These are phyloP conservation scores for Scopulariopsis brevicaulis DNA, from an alignment of 2,329 filamentous ascomycete genomes.

Conservation along the genomic window DNA sequence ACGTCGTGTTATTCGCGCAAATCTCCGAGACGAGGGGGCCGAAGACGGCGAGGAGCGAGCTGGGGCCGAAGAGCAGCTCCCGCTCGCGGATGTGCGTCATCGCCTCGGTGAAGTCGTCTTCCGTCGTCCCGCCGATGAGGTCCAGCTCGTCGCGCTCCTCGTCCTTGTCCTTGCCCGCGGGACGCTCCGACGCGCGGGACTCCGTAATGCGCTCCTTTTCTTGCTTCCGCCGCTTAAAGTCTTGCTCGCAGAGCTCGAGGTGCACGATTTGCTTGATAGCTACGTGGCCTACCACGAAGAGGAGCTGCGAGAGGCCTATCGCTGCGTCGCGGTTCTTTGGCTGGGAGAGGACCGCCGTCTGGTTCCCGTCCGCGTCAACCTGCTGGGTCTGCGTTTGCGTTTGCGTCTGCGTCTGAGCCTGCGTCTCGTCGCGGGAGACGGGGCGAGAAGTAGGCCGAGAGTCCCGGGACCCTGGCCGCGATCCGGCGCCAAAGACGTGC, in stretches of 20 bases:
- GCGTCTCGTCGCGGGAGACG: conserved; percentile 31
- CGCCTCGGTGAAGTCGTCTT: conserved; percentile 83
- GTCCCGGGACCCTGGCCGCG: conserved; percentile 12
- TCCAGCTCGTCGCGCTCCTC: conserved; percentile 83
- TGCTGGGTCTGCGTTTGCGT: conserved; percentile 19
- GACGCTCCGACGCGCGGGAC: conserved; percentile 26
- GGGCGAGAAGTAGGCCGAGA: conserved; percentile 40
- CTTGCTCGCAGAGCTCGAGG: conserved; percentile 89
- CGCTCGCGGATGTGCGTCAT: conserved; percentile 76
- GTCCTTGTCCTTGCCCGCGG: conserved; percentile 39
- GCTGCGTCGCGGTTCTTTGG: conserved; percentile 54
- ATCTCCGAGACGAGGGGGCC: conserved; percentile 88
- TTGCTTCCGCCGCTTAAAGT: conserved; percentile 94
- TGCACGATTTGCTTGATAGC: conserved; percentile 99
- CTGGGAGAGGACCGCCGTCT: conserved; percentile 12
- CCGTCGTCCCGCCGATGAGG: conserved; percentile 90
- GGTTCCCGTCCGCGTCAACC: conserved; percentile 9
- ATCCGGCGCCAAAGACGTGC: conserved; percentile 52
- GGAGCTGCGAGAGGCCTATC: conserved; percentile 72
- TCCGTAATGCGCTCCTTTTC: conserved; percentile 63
- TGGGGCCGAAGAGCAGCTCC: conserved; percentile 70
- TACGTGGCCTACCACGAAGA: conserved; percentile 93
- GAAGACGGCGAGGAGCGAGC: conserved; percentile 79
- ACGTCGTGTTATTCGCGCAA: conserved; percentile 87
- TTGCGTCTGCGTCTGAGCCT: conserved; percentile 21